Evolutionary conservation across 176 grass and related monocot genomes (phyloP).

Genomic region (Oryza australiensis): DNA sequence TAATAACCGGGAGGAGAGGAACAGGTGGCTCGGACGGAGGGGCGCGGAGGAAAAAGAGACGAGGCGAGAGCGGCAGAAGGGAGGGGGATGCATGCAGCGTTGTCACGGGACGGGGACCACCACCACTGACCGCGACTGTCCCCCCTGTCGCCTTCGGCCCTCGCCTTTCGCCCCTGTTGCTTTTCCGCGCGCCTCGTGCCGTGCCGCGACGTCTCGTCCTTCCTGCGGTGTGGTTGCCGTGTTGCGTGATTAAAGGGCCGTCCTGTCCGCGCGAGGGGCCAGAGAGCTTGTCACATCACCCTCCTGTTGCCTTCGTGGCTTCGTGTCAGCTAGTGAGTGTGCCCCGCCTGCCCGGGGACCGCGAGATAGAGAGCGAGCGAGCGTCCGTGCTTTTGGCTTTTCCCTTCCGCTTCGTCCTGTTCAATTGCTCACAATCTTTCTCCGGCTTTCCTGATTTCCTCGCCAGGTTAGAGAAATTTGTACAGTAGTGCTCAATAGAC

Average conservation of each 20-base stretch:
- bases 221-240: constrained; percentile 22
- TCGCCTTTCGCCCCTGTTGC: background rate
- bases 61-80: background rate
- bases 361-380: too few relatives aligned
- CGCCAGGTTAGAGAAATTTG: background rate
- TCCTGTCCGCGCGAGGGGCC: background rate
- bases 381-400: too few relatives aligned
- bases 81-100: background rate
- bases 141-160: background rate
- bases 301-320: background rate
- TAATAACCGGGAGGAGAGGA: background rate
- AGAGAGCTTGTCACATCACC: background rate
- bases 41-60: constrained; percentile 7
- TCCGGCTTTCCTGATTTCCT: background rate
- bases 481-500: too few relatives aligned
- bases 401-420: too few relatives aligned
- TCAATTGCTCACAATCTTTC: too few relatives aligned
- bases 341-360: background rate
- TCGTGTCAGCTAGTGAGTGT: background rate
- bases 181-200: background rate
- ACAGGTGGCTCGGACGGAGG: background rate
- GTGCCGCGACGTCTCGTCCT: background rate
- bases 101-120: constrained; percentile 33
- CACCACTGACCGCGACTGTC: constrained; percentile 35
- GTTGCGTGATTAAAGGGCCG: constrained; percentile 28